Evolutionary conservation across 768 basidiomycete genomes (phyloP), one percentile per base, ranked within the genome.

Genomic region (Mycena indigotica): DNA sequence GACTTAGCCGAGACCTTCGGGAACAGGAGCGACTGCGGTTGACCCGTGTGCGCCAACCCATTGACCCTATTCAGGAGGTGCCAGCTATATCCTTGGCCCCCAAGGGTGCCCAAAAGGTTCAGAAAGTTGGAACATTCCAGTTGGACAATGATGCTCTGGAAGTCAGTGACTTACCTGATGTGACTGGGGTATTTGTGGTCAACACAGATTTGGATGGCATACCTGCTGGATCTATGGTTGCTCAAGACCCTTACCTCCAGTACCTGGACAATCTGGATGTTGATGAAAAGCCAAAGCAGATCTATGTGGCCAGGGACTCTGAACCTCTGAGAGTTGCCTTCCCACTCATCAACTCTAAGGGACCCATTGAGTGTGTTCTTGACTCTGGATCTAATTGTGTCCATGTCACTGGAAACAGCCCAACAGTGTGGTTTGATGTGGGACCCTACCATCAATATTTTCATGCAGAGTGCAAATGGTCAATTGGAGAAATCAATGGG

Each of bases 311-410:
- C n/a, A 12, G 49, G 1, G 57, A 59, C 21, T 59, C 53, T 1
- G 52, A 28, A 38, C 32, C 44, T 0, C 29, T 58, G 17, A 21
- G 46, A 13, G 57, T 53, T 0, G 50, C 39, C 2, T 57, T 45
- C 23, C 56, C 56, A 23, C 46, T 41, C 2, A 62, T 69, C 10
- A 66, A 66, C 56, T 50, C 58, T 3, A 23, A 58, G n/a, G 50
- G 58, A 10, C 46, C 48, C 19, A 58, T 63, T 23, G 70, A 70
- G 49, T 55, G 54, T 10, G 45, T 71, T 0, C 45, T 68, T 24
- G 69, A 73, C 46, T 58, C 61, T 1, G 68, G 71, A 0, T 72
- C 69, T 71, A 44, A 71, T 72, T 5, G 64, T 70, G 0, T 66
- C 65, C 3, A 70, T 69, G 64, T 46, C 54, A 0, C 24, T 58